Base-by-base conservation (phyloP, 768 basidiomycete genomes). In the Calocybe indica region DNA sequence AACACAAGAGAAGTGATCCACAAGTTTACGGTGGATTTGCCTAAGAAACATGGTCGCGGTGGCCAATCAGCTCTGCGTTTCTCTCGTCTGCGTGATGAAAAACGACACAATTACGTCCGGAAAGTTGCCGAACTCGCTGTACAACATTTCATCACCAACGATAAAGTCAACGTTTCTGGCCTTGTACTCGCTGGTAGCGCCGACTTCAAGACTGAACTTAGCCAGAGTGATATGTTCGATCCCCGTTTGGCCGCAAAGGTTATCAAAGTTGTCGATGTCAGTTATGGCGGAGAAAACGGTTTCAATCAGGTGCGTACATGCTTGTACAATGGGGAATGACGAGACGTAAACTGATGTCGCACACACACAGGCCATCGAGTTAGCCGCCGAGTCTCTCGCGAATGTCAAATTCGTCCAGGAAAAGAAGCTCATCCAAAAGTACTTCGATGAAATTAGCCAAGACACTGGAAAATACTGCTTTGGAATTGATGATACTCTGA, bases 361-460 rank as follows among this genome's bases (percentile, higher is more conserved):
- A 1, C 22, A 2, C 22, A 22, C 22, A 1, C 56, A 92, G 91
- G 95, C 96, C 12, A 98, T 99, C 55, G 96, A 98, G 63, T 81
- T 98, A 45, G 91, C 96, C 0, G 88, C 92, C 1, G 96, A 99
- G 66, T 88, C 92, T 2, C 82, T 99, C 29, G 85, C 91, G 34
- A 98, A 98, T 65, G 96, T 99, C 74, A 99, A 99, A 65, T 98
- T 99, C 58, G 95, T 99, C 32, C 95, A 98, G 67, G 96, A 99
- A 74, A 98, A 98, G 76, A 86, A 76, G 65, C 82, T 99, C 42
- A 98, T 99, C 57, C 94, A 98, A 65, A 88, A 81, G 64, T 98
- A 97, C 74, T 99, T 99, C 63, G 95, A 98, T 60, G 96, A 99
- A 70, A 99, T 99, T 70, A 95, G 93, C 57, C 89, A 91, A 63